Percentiles rank a stretch among this genome's conserved stretches.
Evolutionary conservation across 495 filamentous ascomycete species (phyloP).

Genomic region (Penicillium verhagenii): DNA sequence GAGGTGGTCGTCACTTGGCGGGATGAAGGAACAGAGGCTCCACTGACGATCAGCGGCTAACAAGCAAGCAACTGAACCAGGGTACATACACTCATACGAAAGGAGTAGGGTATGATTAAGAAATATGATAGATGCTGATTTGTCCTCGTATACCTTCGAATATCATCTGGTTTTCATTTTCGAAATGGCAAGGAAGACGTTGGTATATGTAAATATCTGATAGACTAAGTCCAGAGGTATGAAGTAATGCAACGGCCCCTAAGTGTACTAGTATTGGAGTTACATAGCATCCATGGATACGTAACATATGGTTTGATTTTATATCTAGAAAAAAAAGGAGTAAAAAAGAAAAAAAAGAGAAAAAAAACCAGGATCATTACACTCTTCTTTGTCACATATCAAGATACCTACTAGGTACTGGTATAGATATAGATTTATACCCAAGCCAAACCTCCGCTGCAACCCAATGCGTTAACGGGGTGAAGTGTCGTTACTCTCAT

Average conservation of each 20-base stretch:
- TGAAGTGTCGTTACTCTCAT: constrained; percentile 14
- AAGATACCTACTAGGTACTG: too few species aligned
- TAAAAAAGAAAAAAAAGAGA: too few species aligned
- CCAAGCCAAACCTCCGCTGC: constrained; percentile 4
- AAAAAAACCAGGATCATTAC: background rate
- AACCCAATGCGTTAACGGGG: constrained; percentile 11
- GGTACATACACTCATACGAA: constrained; percentile 14
- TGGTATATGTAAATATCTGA: too few species aligned
- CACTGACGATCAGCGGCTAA: constrained; percentile 47
- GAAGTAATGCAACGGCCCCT: background rate
- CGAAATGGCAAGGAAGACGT: too few species aligned
- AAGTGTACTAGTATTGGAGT: too few species aligned
- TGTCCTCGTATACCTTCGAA: background rate
- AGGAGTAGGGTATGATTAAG: too few species aligned
- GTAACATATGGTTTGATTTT: too few species aligned
- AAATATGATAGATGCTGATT: background rate
- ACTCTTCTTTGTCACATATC: background rate
- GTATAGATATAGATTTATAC: background rate
- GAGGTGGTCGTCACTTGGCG: constrained; percentile 41
- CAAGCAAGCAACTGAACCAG: constrained; percentile 19
- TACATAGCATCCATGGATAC: too few species aligned
- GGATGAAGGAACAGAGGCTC: constrained; percentile 35
- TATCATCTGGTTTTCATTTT: background rate
- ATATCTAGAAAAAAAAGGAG: too few species aligned
- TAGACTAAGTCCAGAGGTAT: too few species aligned